Evolutionary conservation across 192 early-diverging fungal genomes (phyloP).

Genomic region (Coemansia sp.): DNA sequence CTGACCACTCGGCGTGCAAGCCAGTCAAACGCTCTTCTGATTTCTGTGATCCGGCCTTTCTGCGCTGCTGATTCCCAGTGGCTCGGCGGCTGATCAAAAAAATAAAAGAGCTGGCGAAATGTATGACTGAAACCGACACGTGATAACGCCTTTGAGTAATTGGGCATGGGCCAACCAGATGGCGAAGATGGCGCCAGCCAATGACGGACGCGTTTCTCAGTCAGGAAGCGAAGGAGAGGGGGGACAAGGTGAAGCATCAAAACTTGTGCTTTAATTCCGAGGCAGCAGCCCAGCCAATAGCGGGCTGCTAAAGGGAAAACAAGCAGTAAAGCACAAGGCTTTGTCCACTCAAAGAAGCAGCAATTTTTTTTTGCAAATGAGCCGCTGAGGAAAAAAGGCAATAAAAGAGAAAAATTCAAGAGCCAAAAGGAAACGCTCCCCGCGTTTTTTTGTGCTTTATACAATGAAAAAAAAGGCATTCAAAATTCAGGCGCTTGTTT

Average conservation of each 20-base stretch:
- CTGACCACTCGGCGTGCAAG: no score
- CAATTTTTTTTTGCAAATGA: no score
- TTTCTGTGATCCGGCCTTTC: not conserved
- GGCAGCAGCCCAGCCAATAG: not conserved
- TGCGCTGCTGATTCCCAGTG: not conserved
- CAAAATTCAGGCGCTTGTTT: not conserved
- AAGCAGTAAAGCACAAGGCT: not conserved
- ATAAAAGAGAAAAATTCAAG: not conserved
- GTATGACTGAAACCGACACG: not conserved
- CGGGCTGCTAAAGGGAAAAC: not conserved
- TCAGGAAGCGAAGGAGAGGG: no score
- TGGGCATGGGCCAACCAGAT: slow-evolving; percentile 5
- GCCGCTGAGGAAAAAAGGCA: not conserved
- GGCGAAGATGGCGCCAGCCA: slow-evolving; percentile 5
- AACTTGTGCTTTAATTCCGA: not conserved
- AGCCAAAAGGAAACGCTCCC: not conserved
- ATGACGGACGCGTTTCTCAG: slow-evolving; percentile 6
- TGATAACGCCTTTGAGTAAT: not conserved
- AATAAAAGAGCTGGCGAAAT: not conserved
- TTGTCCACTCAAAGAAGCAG: not conserved
- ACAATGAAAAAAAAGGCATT: not conserved
- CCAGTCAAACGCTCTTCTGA: not conserved
- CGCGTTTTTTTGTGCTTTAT: no score
- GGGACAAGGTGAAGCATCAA: slow-evolving; percentile 1
- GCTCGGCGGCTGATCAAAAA: not conserved